Percentiles rank a stretch among this genome's conserved stretches.
Conservation (phyloP, 2,329 filamentous ascomycete species). For the Ceratocystis eucalypticola region DNA sequence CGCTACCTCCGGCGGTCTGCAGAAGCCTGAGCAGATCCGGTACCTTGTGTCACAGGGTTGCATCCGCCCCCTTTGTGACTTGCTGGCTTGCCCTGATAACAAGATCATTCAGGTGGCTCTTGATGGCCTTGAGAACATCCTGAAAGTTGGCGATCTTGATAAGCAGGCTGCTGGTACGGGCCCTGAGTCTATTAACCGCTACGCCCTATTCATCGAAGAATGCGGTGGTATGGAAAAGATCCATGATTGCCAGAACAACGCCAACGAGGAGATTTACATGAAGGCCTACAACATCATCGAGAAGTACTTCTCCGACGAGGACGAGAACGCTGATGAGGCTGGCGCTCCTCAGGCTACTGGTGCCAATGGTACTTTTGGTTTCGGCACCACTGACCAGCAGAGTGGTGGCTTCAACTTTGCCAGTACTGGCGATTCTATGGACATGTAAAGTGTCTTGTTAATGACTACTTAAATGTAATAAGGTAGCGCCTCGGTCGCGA, state of each 20-base stretch:
- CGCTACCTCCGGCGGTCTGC: slow-evolving; percentile 88
- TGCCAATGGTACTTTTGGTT: slow-evolving; percentile 61
- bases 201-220: slow-evolving; percentile 96
- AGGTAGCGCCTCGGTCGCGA: neutral
- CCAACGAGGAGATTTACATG: slow-evolving; percentile 99
- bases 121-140: slow-evolving; percentile 95
- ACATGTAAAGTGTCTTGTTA: slow-evolving; percentile 39
- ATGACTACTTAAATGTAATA: neutral
- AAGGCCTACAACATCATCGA: slow-evolving; percentile 99
- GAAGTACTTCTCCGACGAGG: slow-evolving; percentile 99
- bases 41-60: slow-evolving; percentile 88
- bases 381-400: slow-evolving; percentile 55
- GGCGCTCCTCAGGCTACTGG: slow-evolving; percentile 56
- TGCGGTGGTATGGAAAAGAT: slow-evolving; percentile 99
- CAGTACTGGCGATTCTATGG: slow-evolving; percentile 52
- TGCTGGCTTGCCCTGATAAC: slow-evolving; percentile 92
- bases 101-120: slow-evolving; percentile 99
- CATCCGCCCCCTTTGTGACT: slow-evolving; percentile 93
- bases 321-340: slow-evolving; percentile 72
- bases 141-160: slow-evolving; percentile 98
- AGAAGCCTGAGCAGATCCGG: slow-evolving; percentile 97
- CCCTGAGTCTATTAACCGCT: slow-evolving; percentile 78
- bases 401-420: slow-evolving; percentile 90
- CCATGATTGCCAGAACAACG: slow-evolving; percentile 98
- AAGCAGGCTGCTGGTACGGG: slow-evolving; percentile 73